Evolutionary conservation across 1,139 yeast genomes (phyloP).

Genomic region (Lodderomyces beijingensis): DNA sequence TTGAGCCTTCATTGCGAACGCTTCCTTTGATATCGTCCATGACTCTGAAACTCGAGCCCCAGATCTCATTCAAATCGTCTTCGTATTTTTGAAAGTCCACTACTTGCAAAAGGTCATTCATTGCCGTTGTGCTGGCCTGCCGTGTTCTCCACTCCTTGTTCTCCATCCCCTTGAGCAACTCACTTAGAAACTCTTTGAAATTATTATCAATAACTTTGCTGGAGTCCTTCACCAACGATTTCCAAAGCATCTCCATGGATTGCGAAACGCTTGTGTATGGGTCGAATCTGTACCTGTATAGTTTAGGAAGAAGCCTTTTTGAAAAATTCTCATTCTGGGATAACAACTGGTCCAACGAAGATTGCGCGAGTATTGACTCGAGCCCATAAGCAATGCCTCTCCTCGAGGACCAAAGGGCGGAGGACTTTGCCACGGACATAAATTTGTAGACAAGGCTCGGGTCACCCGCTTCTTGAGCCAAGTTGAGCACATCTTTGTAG

Average conservation of each 20-base stretch:
- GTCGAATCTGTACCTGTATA: constrained; percentile 81
- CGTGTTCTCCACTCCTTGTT: constrained; percentile 91
- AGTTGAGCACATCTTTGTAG: constrained; percentile 74
- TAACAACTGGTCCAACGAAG: constrained; percentile 65
- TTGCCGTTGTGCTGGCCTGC: constrained; percentile 79
- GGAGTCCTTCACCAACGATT: constrained; percentile 60
- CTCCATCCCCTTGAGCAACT: constrained; percentile 67
- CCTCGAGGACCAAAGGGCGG: constrained; percentile 88
- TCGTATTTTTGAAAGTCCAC: constrained; percentile 54
- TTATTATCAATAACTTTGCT: constrained; percentile 50
- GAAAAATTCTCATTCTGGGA: constrained; percentile 52
- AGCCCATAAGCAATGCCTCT: constrained; percentile 93
- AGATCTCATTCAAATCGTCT: constrained; percentile 56
- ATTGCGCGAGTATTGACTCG: constrained; percentile 77
- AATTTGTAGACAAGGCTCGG: constrained; percentile 91
- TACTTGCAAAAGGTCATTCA: constrained; percentile 66
- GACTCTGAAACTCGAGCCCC: constrained; percentile 85
- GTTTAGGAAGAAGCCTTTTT: constrained; percentile 67
- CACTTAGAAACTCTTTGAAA: constrained; percentile 58
- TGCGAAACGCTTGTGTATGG: constrained; percentile 71
- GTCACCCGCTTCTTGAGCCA: constrained; percentile 94
- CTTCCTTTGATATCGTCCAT: constrained; percentile 95
- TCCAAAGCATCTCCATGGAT: constrained; percentile 91
- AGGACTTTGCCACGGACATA: constrained; percentile 86
- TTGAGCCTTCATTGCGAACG: constrained; percentile 77